phyloP scores from a whole-genome alignment of 306 rosid species.

The Malus sieversii region DNA sequence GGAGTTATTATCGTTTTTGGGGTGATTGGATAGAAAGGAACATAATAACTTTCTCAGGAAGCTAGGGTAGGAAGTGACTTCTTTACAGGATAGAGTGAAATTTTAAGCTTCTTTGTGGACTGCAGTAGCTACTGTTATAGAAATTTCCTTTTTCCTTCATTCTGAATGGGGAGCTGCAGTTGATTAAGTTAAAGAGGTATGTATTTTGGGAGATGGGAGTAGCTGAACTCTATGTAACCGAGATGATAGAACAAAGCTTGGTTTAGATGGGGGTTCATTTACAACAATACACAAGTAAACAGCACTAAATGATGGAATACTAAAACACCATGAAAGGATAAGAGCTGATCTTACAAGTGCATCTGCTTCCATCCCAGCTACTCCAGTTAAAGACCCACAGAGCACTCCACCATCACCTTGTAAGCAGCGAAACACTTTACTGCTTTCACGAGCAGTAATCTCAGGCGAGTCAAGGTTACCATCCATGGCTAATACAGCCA shows the following conservation, averaged over 20 bases:
- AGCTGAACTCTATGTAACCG: not conserved
- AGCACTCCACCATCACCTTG: conserved; percentile 99
- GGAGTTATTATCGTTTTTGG: not conserved
- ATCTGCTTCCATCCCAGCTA: conserved; percentile 99
- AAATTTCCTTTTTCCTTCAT: not conserved
- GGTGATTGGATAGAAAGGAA: not conserved
- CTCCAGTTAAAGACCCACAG: conserved; percentile 92
- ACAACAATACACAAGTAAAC: not conserved
- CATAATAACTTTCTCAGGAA: not conserved
- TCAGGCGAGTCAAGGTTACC: conserved; percentile 90
- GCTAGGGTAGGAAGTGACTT: not conserved
- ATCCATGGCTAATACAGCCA: conserved; percentile 88
- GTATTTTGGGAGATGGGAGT: not conserved
- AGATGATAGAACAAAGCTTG: not conserved
- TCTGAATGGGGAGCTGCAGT: not conserved
- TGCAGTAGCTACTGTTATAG: not conserved
- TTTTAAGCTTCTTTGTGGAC: not conserved
- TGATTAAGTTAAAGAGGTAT: not conserved
- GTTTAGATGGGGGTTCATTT: not conserved
- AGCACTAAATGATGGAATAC: not conserved
- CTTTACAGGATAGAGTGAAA: not conserved
- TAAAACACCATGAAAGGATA: conserved; percentile 11
- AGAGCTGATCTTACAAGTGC: conserved; percentile 64
- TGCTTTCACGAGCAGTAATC: conserved; percentile 81
- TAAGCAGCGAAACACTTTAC: conserved; percentile 88